These are phyloP conservation scores for Juncus effusus DNA, from an alignment of 176 grass and related monocot genomes.

Conservation along the genomic window DNA sequence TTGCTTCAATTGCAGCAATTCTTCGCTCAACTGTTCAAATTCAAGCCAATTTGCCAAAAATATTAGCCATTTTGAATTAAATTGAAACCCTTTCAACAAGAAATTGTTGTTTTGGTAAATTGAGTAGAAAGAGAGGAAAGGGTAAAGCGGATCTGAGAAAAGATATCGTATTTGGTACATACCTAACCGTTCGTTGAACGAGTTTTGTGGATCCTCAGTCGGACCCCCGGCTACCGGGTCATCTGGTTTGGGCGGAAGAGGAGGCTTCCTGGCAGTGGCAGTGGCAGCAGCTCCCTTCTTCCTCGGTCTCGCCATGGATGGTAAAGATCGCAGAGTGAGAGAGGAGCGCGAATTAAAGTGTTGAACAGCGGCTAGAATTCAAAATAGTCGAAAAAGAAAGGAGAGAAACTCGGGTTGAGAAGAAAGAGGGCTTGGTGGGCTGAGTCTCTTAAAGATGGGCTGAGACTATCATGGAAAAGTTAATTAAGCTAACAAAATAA, in stretches of 20 bases:
- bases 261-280: constrained; percentile 13
- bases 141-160: neutral
- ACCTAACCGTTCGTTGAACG: constrained; percentile 22
- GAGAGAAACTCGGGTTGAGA: too few relatives aligned
- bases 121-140: neutral
- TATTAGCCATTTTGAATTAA: neutral
- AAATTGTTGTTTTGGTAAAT: neutral
- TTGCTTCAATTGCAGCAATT: constrained; percentile 55
- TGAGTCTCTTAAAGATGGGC: too few relatives aligned
- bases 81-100: neutral
- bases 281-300: constrained; percentile 2
- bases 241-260: neutral
- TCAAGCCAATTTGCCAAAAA: constrained; percentile 8
- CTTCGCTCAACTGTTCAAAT: constrained; percentile 44
- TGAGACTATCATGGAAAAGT: too few relatives aligned
- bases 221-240: neutral
- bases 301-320: constrained; percentile 13
- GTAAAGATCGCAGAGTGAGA: neutral
- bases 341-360: neutral
- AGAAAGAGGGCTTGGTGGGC: too few relatives aligned
- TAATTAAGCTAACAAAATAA: too few relatives aligned
- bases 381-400: neutral
- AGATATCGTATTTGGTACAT: neutral
- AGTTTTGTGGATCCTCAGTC: constrained; percentile 7
- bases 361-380: neutral